Base-by-base conservation (phyloP, 2,329 filamentous ascomycete species). In the Penicillium concentricum region DNA sequence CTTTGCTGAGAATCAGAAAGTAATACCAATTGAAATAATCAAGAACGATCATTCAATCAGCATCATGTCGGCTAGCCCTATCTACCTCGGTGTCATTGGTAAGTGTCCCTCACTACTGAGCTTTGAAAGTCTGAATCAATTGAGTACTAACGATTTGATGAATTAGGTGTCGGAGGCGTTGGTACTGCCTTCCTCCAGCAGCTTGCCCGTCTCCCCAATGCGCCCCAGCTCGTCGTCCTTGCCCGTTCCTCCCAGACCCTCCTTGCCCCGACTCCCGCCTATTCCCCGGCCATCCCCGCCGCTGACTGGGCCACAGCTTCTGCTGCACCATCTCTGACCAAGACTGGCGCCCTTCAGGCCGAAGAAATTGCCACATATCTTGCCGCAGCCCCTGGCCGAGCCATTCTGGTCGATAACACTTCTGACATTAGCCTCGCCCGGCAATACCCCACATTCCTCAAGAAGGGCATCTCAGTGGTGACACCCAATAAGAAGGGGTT, bases 401-500 rank as follows among this genome's bases (percentile, higher is more conserved):
- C 89, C 42, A 82, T 99, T 43, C 81, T 99, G 30, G 87, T 99
- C 63, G 94, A 99, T 82, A 97, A 97, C 80, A 99, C 94, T 51
- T 95, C 90, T 76, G 92, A 91, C 66, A 88, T 93, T 67, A 87
- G 89, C 62, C 83, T 99, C 30, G 94, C 93, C 47, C 84, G 90
- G 59, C 78, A 84, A 30, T 99, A 99, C 76, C 92, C 94, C 1
- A 75, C 83, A 45, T 90, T 96, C 75, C 80, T 99, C 59, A 83
- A 84, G 68, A 85, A 86, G 61, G 93, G 92, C 13, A 87, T 99
- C 74, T 93, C 87, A 75, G 86, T 99, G 67, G 91, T 97, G 28
- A 99, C 94, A 0, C 92, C 94, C 42, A 99, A 97, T 82, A 99
- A 99, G 82, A 99, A 99, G 78, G 93, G 90, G 15, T 99, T 99